These are phyloP conservation scores for Papiliotrema nemorosa DNA, from an alignment of 1,284 basidiomycete genomes.

Conservation along the genomic window DNA sequence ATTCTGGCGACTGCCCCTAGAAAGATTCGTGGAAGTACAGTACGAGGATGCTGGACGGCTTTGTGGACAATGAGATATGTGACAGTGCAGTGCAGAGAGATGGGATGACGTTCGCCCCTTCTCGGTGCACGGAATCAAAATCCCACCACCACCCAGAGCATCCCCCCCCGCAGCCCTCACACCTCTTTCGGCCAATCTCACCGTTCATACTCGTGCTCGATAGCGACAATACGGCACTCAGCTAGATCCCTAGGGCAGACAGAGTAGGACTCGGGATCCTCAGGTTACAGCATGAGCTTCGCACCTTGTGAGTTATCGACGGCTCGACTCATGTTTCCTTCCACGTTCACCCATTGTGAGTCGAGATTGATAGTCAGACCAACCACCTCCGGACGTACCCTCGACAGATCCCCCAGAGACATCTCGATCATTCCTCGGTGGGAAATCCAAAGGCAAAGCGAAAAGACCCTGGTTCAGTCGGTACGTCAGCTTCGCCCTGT, in stretches of 20 bases:
- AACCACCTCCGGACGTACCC: constrained; percentile 48
- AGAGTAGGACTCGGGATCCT: not conserved
- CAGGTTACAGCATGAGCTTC: constrained; percentile 18
- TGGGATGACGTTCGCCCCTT: too few relatives aligned
- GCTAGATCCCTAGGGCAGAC: not conserved
- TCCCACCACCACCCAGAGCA: not conserved
- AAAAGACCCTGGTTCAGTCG: constrained; percentile 61
- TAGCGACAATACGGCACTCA: not conserved
- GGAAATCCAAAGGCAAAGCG: constrained; percentile 35
- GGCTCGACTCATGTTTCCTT: not conserved
- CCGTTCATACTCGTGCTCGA: not conserved
- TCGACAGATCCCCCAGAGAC: constrained; percentile 28
- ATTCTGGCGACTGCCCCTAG: too few relatives aligned
- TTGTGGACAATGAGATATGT: not conserved
- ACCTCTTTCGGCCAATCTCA: not conserved
- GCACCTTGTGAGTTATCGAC: constrained; percentile 28
- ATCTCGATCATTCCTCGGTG: constrained; percentile 21
- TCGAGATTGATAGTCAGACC: constrained; percentile 26
- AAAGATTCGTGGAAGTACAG: too few relatives aligned
- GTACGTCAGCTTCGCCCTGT: constrained; percentile 25
- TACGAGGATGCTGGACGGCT: not conserved
- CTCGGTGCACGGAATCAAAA: not conserved
- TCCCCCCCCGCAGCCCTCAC: not conserved
- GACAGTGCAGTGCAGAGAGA: too few relatives aligned
- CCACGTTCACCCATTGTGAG: not conserved